Conservation (phyloP, 371 early-diverging fungal genomes). For the Funneliformis caledonium region DNA sequence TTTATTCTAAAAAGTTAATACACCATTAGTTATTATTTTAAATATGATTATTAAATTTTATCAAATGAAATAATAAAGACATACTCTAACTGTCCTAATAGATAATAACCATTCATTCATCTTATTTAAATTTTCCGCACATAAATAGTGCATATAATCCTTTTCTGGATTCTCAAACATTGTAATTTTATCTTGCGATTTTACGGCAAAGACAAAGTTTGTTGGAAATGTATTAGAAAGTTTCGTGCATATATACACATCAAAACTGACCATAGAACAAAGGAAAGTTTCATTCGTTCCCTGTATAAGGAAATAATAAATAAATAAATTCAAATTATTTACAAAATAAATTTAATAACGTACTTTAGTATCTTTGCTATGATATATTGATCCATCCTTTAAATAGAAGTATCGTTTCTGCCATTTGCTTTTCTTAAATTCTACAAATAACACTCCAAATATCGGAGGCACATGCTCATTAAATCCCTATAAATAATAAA, state of each 20-base stretch:
- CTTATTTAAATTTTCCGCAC: constrained; percentile 73
- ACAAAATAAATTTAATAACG: not conserved
- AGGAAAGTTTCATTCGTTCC: constrained; percentile 62
- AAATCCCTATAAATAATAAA: constrained; percentile 23
- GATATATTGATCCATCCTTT: constrained; percentile 68
- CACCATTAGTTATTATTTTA: not conserved
- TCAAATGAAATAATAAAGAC: not conserved
- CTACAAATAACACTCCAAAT: constrained; percentile 69
- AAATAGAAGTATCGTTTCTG: constrained; percentile 71
- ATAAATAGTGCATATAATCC: constrained; percentile 83
- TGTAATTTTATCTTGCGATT: constrained; percentile 74
- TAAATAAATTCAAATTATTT: not conserved
- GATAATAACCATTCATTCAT: constrained; percentile 85
- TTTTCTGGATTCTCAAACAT: constrained; percentile 81
- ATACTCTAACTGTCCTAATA: constrained; percentile 79
- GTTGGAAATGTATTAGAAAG: constrained; percentile 61
- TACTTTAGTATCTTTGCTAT: constrained; percentile 75
- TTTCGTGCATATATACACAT: constrained; percentile 76
- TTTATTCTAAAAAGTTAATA: constrained; percentile 15
- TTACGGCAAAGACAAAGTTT: constrained; percentile 80
- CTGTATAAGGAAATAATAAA: constrained; percentile 40
- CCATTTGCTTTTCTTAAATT: constrained; percentile 79
- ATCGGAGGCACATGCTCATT: constrained; percentile 45
- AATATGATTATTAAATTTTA: not conserved
- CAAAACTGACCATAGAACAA: constrained; percentile 73